Base-by-base conservation (phyloP, 2,329 filamentous ascomycete species). In the Aquanectria penicillioides region DNA sequence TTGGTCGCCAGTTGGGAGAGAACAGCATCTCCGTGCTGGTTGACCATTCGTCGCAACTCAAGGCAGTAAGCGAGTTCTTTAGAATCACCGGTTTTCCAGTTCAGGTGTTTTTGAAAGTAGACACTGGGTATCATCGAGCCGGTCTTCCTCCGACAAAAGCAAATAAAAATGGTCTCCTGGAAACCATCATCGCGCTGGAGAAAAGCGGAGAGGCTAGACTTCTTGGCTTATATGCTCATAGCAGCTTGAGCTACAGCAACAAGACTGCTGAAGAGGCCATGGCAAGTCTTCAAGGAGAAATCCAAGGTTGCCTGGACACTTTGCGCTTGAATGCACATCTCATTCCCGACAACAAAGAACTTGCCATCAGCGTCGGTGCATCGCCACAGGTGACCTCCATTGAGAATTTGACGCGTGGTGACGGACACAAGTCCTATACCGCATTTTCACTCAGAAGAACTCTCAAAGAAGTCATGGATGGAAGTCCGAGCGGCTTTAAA, bases 41-140 rank as follows among this genome's bases (percentile, higher is more conserved):
- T 20, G 87, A 90, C 61, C 82, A 89, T 59, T 73, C 79, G 0
- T 75, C 76, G 0, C 84, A 87, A 57, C 69, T 87, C 0, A 47
- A 56, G 0, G 57, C 57, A 0, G 34, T 73, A 1, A 36, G 22
- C 1, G 69, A 80, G 2, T 74, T 78, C 2, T 67, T 71, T 2
- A 68, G 74, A 2, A 63, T 71, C 3, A 62, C 65, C 1, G 57
- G 65, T 3, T 75, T 47, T 62, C 72, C 43, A 69, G 76, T 47
- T 50, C 69, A 78, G 0, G 74, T 87, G 2, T 89, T 83, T 38
- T 67, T 89, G 33, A 89, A 89, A 58, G 80, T 89, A 0, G 88
- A 90, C 60, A 86, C 85, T 0, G 87, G 87, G 0, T 87, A 88
- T 66, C 83, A 87, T 61, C 83, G 88, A 3, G 87, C 88, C 0